Evolutionary conservation across 139 green algal genomes (phyloP).

Genomic region (Haematococcus lacustris): DNA sequence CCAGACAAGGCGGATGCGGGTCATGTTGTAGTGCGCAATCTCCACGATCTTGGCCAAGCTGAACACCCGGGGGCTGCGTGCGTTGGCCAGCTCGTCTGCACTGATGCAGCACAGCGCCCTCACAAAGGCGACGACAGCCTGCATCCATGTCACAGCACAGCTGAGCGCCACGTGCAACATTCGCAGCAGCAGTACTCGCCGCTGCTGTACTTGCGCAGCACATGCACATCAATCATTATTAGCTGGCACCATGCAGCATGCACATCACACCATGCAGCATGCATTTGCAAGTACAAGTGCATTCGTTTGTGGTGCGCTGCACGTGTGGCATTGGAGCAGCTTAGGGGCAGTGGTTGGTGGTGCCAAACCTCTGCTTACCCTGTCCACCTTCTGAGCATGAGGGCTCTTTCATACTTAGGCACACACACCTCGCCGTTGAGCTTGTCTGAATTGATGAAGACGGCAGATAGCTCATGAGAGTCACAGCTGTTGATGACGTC

Average conservation of each 20-base stretch:
- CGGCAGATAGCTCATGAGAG: conserved; percentile 33
- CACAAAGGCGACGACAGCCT: conserved; percentile 92
- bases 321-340: no score
- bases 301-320: no score
- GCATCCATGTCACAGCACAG: conserved; percentile 38
- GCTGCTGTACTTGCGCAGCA: no score
- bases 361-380: no score
- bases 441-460: conserved; percentile 36
- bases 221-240: neutral
- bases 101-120: conserved; percentile 61
- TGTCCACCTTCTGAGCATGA: no score
- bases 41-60: conserved; percentile 93
- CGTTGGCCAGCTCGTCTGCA: conserved; percentile 51
- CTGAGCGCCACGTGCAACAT: no score
- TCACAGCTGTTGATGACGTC: conserved; percentile 49
- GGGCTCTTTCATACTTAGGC: no score
- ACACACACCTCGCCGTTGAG: conserved; percentile 70
- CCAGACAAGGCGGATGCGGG: conserved; percentile 92
- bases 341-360: no score
- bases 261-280: no score
- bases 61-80: conserved; percentile 76
- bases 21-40: conserved; percentile 98
- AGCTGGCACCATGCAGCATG: neutral
- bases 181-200: no score
- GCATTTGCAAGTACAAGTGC: no score